Conservation (phyloP, 768 basidiomycete species). For the Pulveroboletus frians region DNA sequence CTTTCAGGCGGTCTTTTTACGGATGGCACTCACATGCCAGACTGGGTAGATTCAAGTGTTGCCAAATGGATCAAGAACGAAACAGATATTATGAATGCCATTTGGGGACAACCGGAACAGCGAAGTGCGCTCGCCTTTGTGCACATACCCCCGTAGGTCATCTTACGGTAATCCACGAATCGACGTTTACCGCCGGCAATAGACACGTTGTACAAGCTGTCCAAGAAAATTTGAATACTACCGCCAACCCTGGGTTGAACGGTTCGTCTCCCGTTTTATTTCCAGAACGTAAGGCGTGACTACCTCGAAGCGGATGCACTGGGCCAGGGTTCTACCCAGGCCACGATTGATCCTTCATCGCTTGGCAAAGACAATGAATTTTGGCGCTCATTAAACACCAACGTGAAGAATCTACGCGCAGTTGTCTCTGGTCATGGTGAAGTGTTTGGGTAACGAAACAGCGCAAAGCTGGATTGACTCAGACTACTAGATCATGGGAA, state of each 20-base stretch:
- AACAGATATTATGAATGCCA: constrained; percentile 46
- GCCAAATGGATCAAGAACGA: constrained; percentile 57
- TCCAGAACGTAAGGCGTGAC: neutral
- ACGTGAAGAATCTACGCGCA: constrained; percentile 62
- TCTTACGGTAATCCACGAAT: neutral
- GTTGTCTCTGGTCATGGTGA: constrained; percentile 69
- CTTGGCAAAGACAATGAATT: constrained; percentile 52
- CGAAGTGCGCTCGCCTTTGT: constrained; percentile 65
- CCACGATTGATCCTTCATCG: constrained; percentile 35
- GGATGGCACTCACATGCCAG: constrained; percentile 44
- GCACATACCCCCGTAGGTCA: constrained; percentile 66
- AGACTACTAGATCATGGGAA: constrained; percentile 59
- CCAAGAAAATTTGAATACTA: constrained; percentile 34
- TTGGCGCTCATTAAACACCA: constrained; percentile 53
- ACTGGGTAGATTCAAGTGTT: constrained; percentile 66
- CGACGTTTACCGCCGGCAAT: neutral
- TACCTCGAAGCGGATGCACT: constrained; percentile 44
- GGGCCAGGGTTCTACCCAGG: constrained; percentile 57
- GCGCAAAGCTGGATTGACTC: constrained; percentile 1
- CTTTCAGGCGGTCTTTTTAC: constrained; percentile 44
- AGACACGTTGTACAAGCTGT: constrained; percentile 31
- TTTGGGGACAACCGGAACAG: constrained; percentile 51
- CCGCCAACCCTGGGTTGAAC: constrained; percentile 39
- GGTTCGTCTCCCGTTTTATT: constrained; percentile 22
- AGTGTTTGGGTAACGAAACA: neutral